Conservation (phyloP, 2,329 filamentous ascomycete species). For the Fusarium humuli region DNA sequence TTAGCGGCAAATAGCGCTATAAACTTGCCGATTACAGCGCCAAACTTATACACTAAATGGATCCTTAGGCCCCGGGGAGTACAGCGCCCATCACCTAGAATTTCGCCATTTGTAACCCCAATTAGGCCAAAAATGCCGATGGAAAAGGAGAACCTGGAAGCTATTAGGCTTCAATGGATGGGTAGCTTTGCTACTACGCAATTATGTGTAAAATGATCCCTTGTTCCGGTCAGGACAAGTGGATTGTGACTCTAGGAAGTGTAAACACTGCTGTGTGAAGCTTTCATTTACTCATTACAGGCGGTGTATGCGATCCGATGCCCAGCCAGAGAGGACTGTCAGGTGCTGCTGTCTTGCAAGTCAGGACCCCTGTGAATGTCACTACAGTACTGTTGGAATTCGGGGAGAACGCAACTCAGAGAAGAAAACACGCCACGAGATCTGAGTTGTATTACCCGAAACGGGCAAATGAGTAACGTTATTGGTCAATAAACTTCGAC, state of each 20-base stretch:
- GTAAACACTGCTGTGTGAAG: neutral
- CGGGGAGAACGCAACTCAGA: neutral
- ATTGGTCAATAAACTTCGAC: constrained; percentile 4
- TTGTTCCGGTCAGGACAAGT: constrained; percentile 1
- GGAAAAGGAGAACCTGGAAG: neutral
- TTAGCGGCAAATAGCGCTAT: constrained; percentile 16
- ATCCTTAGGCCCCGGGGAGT: constrained; percentile 1
- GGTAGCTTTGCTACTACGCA: constrained; percentile 3
- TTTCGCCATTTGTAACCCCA: neutral
- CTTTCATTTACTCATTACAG: constrained; percentile 1
- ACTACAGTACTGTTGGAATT: neutral
- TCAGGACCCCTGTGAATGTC: constrained; percentile 12
- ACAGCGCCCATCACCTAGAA: neutral
- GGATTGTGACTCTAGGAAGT: constrained; percentile 1
- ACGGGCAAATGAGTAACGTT: constrained; percentile 4
- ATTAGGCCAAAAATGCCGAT: constrained; percentile 3
- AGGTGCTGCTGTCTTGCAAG: constrained; percentile 26
- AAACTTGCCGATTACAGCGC: constrained; percentile 11
- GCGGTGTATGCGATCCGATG: constrained; percentile 34
- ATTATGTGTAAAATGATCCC: neutral
- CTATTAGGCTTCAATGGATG: neutral
- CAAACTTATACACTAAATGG: constrained; percentile 6
- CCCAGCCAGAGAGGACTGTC: constrained; percentile 20
- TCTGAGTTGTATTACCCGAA: constrained; percentile 30
- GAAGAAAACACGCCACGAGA: constrained; percentile 20